A percentile compares a stretch with the other conserved stretches of the same genome.
Conservation (phyloP, 2,329 filamentous ascomycete genomes). For the Aspergillus piperis region DNA sequence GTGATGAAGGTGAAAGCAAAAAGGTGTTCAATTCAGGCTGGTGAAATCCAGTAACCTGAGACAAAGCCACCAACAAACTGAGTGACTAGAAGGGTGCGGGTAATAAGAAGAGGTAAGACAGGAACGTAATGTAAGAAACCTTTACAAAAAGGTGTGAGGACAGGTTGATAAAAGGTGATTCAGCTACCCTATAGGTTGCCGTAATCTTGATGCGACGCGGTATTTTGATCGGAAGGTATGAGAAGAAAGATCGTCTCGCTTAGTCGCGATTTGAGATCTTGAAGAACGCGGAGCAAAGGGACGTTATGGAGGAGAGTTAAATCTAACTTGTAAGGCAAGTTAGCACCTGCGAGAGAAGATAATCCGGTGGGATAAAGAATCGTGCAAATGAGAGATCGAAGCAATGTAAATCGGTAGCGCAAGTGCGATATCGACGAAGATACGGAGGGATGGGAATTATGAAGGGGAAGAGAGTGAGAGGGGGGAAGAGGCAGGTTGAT, state of each 20-base stretch:
- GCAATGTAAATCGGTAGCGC: background rate
- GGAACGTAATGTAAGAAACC: background rate
- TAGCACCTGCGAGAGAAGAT: background rate
- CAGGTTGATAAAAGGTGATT: background rate
- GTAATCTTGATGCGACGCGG: background rate
- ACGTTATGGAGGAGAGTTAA: background rate
- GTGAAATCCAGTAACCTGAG: background rate
- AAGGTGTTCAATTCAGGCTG: background rate
- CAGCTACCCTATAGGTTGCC: background rate
- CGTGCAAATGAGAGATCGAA: background rate
- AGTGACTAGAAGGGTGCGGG: background rate
- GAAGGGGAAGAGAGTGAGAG: slow-evolving; percentile 3
- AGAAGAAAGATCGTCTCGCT: background rate
- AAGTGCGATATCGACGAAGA: background rate
- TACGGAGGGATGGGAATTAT: slow-evolving; percentile 6
- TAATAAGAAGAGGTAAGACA: background rate
- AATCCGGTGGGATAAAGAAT: too few species aligned
- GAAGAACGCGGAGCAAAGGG: background rate
- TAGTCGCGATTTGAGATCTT: background rate
- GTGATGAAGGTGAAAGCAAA: background rate
- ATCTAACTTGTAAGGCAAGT: background rate
- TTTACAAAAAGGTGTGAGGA: background rate
- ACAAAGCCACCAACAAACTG: background rate
- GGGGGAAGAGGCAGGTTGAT: slow-evolving; percentile 3
- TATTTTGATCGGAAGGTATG: background rate